Conservation (phyloP, 306 rosid species). For the Casuarina equisetifolia region DNA sequence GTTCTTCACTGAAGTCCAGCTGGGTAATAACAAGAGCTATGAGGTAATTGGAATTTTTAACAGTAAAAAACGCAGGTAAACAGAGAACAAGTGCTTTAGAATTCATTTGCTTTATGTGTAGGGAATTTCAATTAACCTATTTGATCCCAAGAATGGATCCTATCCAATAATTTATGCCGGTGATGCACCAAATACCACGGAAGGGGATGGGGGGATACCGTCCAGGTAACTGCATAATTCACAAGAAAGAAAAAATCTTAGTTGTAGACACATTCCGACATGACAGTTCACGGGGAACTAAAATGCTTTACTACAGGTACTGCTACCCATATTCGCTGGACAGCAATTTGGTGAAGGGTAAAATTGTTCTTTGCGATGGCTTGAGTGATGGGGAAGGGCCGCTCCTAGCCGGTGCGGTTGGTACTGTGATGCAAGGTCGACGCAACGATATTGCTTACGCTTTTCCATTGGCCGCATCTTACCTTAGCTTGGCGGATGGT, state of each 20-base stretch:
- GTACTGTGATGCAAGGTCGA: conserved; percentile 6
- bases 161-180: conserved; percentile 44
- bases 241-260: not conserved
- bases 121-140: conserved; percentile 52
- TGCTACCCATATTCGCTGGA: conserved; percentile 20
- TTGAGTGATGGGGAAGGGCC: not conserved
- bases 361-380: conserved; percentile 48
- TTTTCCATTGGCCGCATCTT: conserved; percentile 34
- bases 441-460: not conserved
- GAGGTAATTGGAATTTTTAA: conserved; percentile 23
- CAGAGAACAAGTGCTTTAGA: too few species aligned
- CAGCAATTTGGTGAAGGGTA: conserved; percentile 35
- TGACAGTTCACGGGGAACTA: not conserved
- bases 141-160: conserved; percentile 28
- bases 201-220: not conserved
- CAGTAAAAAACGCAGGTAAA: too few species aligned
- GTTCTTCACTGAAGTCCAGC: conserved; percentile 34
- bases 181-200: conserved; percentile 41
- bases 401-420: conserved; percentile 20
- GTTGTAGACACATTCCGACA: not conserved
- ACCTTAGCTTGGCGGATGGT: conserved; percentile 6
- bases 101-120: not conserved
- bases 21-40: conserved; percentile 34
- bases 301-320: conserved; percentile 6
- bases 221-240: conserved; percentile 37